phyloP scores from a whole-genome alignment of 108 stramenopile species.

The Cyclostephanos invisitatus region DNA sequence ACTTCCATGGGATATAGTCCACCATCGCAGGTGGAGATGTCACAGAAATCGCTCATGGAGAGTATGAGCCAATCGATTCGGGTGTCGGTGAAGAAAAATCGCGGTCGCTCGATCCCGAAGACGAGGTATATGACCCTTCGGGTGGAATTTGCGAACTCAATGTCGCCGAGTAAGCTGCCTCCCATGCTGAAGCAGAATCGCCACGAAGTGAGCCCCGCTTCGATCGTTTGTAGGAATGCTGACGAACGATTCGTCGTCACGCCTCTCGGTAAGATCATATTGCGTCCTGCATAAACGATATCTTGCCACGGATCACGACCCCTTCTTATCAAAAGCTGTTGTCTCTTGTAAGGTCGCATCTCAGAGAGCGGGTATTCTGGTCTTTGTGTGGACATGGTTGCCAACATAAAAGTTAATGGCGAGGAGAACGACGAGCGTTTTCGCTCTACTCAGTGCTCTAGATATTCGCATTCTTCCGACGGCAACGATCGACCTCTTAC shows the following conservation, averaged over 20 bases:
- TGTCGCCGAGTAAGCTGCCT: constrained; percentile 14
- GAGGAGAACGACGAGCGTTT: not conserved
- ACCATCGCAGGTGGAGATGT: not conserved
- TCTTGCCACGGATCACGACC: no score
- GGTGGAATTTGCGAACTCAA: constrained; percentile 23
- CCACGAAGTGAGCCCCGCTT: not conserved
- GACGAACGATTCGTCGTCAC: constrained; percentile 20
- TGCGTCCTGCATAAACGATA: no score
- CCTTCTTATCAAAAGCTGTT: no score
- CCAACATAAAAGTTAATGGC: constrained; percentile 21
- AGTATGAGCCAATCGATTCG: constrained; percentile 35
- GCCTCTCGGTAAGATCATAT: constrained; percentile 17
- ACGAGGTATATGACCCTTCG: constrained; percentile 27
- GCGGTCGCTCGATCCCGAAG: constrained; percentile 11
- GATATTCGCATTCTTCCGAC: not conserved
- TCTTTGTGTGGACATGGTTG: constrained; percentile 28
- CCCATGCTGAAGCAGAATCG: constrained; percentile 5
- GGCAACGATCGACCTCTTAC: not conserved
- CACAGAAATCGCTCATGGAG: constrained; percentile 30
- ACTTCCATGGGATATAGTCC: not conserved
- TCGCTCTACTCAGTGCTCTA: constrained; percentile 4
- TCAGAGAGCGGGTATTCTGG: constrained; percentile 25
- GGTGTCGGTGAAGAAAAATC: constrained; percentile 24
- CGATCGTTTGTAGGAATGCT: not conserved
- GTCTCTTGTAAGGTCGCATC: constrained; percentile 2